A percentile compares a stretch with the other conserved stretches of the same genome.
phyloP scores from a whole-genome alignment of 371 early-diverging fungal species.

The Chytridium lagenaria region DNA sequence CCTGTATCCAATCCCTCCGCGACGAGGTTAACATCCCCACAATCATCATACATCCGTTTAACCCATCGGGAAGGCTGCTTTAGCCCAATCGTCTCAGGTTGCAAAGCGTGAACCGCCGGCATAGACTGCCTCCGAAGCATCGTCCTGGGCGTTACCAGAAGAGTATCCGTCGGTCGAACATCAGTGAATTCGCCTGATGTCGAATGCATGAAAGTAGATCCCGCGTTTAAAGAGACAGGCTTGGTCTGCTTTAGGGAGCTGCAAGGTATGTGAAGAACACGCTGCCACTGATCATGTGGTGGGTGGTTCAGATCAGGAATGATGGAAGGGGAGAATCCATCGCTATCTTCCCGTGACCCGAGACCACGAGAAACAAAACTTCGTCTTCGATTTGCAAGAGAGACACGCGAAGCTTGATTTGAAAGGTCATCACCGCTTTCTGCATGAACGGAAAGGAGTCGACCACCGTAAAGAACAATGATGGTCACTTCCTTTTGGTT shows the following conservation, averaged over 20 bases:
- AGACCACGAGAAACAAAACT: not conserved
- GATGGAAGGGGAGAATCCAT: not conserved
- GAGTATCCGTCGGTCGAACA: not conserved
- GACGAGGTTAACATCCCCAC: not conserved
- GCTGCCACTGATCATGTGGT: not conserved
- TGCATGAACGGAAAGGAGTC: conserved; percentile 2
- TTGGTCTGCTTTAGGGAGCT: not conserved
- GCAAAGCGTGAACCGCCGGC: not conserved
- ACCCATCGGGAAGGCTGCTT: not conserved
- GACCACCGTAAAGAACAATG: conserved; percentile 1
- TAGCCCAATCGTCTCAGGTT: not conserved
- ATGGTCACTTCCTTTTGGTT: conserved; percentile 11
- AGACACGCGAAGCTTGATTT: not conserved
- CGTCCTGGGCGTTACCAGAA: too few relatives aligned
- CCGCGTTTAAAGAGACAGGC: not conserved
- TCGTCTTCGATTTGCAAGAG: not conserved
- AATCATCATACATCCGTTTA: conserved; percentile 11
- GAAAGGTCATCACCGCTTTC: not conserved
- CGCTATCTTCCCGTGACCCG: not conserved
- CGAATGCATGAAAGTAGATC: not conserved
- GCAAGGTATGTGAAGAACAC: not conserved
- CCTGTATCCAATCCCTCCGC: not conserved
- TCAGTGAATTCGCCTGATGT: not conserved
- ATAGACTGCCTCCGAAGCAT: not conserved
- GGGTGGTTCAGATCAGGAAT: not conserved